phyloP scores from a whole-genome alignment of 306 rosid species.

The Carpinus fangiana region DNA sequence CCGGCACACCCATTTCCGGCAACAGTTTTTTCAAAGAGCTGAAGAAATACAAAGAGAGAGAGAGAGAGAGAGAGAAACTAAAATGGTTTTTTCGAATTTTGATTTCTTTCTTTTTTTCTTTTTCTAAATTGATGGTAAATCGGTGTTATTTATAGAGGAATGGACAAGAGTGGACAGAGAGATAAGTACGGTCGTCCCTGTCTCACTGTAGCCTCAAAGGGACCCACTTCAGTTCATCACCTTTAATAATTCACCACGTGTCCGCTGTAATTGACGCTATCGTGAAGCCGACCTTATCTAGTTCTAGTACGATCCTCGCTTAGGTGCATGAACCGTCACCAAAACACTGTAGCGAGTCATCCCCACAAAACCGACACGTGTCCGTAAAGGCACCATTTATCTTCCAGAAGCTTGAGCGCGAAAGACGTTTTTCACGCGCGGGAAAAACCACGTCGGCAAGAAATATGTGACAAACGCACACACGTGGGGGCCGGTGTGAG shows the following conservation, averaged over 20 bases:
- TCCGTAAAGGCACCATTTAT: not conserved
- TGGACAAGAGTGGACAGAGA: not conserved
- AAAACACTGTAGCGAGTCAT: slow-evolving; percentile 9
- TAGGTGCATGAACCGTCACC: slow-evolving; percentile 48
- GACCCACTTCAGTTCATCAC: slow-evolving; percentile 38
- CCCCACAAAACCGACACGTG: slow-evolving; percentile 29
- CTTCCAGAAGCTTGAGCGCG: slow-evolving; percentile 17
- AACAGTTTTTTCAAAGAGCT: not conserved
- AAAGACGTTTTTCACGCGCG: slow-evolving; percentile 52
- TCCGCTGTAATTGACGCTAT: slow-evolving; percentile 21
- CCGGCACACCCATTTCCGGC: slow-evolving; percentile 60
- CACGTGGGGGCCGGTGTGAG: slow-evolving; percentile 31
- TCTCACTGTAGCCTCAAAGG: slow-evolving; percentile 25
- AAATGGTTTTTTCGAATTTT: not conserved
- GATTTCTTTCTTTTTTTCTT: slow-evolving; percentile 24
- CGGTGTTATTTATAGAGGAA: slow-evolving; percentile 45
- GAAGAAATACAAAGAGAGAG: not conserved
- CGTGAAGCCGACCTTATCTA: slow-evolving; percentile 75
- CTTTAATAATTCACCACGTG: slow-evolving; percentile 41
- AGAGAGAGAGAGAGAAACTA: not conserved
- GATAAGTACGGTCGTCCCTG: slow-evolving; percentile 51
- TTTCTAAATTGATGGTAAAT: not conserved
- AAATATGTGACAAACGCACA: slow-evolving; percentile 35
- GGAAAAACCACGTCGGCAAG: slow-evolving; percentile 45
- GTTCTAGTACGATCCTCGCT: slow-evolving; percentile 36